Percentiles rank a stretch among this genome's conserved stretches.
Conservation (phyloP, 164 flowering plant species). For the Chloranthus sessilifolius region DNA sequence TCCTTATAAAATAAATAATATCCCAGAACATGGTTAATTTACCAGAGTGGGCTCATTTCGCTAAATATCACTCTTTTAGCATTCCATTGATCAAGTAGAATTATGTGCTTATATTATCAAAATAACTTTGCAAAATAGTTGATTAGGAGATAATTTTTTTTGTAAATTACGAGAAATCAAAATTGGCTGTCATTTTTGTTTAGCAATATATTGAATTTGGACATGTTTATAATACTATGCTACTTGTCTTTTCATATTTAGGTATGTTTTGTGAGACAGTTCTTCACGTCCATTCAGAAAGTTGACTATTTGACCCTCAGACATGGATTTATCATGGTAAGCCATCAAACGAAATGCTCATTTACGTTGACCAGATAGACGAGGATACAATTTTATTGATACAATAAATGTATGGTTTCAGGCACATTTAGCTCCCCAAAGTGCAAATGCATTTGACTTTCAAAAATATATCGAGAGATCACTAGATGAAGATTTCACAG, state of each 20-base stretch:
- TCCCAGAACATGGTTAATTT: too few relatives aligned
- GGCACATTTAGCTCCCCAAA: slow-evolving; percentile 87
- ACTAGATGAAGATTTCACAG: slow-evolving; percentile 85
- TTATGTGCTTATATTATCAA: too few relatives aligned
- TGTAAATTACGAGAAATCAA: too few relatives aligned
- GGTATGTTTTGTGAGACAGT: slow-evolving; percentile 86
- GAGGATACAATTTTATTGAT: neutral
- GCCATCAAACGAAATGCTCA: neutral
- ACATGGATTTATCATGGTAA: slow-evolving; percentile 82
- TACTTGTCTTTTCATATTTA: slow-evolving; percentile 27
- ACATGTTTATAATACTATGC: too few relatives aligned
- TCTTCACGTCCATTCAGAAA: slow-evolving; percentile 66
- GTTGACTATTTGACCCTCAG: slow-evolving; percentile 81
- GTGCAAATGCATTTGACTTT: slow-evolving; percentile 52
- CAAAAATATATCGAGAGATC: slow-evolving; percentile 77
- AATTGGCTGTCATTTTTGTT: too few relatives aligned
- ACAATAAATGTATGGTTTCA: slow-evolving; percentile 12
- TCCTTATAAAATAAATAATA: too few relatives aligned
- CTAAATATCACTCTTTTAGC: too few relatives aligned
- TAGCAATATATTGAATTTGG: too few relatives aligned
- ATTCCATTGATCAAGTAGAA: too few relatives aligned
- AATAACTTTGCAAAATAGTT: too few relatives aligned
- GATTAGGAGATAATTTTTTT: too few relatives aligned
- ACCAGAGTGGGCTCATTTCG: too few relatives aligned
- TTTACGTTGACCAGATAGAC: neutral